phyloP scores from a whole-genome alignment of 2,329 filamentous ascomycete genomes.

The Talaromyces marneffei region DNA sequence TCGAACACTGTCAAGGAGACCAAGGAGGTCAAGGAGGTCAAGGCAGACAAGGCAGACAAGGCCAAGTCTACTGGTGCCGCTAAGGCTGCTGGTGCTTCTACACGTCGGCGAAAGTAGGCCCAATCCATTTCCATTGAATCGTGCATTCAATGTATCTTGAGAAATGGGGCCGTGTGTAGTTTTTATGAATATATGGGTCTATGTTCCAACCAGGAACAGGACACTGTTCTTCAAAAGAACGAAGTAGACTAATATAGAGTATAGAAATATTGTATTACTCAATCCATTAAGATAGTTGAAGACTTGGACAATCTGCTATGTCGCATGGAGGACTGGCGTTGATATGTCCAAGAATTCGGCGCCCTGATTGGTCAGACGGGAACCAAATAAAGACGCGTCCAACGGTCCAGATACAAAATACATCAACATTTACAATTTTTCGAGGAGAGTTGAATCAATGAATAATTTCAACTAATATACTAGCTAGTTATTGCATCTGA shows the following conservation, averaged over 20 bases:
- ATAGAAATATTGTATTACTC: neutral
- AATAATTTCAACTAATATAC: neutral
- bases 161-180: neutral
- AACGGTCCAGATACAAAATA: neutral
- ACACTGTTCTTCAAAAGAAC: neutral
- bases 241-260: neutral
- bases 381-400: slow-evolving; percentile 13
- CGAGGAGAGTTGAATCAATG: too few species aligned
- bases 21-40: slow-evolving; percentile 21
- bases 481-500: neutral
- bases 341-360: neutral
- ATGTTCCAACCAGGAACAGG: neutral
- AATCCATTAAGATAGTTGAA: neutral
- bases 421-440: neutral
- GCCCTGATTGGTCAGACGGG: slow-evolving; percentile 8
- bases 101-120: slow-evolving; percentile 23
- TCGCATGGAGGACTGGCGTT: neutral
- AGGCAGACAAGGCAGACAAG: too few species aligned
- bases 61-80: slow-evolving; percentile 17
- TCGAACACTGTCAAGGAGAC: slow-evolving; percentile 15
- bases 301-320: neutral
- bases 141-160: neutral
- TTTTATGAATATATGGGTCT: neutral
- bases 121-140: neutral
- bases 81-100: slow-evolving; percentile 26